These are phyloP conservation scores for Golubevia pallescens DNA, from an alignment of 1,284 basidiomycete genomes.

Conservation along the genomic window DNA sequence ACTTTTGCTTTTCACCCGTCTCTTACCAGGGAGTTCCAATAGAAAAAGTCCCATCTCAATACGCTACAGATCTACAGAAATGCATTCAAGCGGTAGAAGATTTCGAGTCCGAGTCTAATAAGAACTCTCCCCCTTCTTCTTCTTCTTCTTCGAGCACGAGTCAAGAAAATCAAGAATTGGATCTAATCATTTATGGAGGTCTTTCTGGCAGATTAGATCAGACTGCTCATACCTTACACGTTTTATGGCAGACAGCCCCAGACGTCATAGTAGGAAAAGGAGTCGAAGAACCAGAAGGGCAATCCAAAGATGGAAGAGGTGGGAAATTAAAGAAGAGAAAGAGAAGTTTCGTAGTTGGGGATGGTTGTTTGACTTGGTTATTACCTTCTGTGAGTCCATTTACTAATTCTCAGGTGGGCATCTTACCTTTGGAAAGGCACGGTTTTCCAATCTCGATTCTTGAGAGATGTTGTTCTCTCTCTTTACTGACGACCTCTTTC, in stretches of 20 bases:
- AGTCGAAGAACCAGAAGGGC: slow-evolving; percentile 23
- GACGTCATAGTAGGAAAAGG: slow-evolving; percentile 18
- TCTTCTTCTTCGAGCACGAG: too few relatives aligned
- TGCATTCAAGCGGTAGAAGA: slow-evolving; percentile 45
- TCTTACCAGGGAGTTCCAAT: slow-evolving; percentile 27
- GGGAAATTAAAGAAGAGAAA: slow-evolving; percentile 28
- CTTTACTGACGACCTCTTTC: too few relatives aligned
- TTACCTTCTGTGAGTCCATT: slow-evolving; percentile 25
- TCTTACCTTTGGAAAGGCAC: too few relatives aligned
- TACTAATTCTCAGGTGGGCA: not conserved
- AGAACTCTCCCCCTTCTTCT: too few relatives aligned
- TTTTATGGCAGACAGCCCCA: slow-evolving; percentile 49
- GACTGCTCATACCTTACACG: slow-evolving; percentile 59
- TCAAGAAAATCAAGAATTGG: slow-evolving; percentile 9
- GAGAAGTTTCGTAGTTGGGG: slow-evolving; percentile 37
- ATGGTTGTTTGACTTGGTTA: slow-evolving; percentile 48
- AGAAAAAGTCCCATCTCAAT: slow-evolving; percentile 36
- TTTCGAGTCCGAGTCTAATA: slow-evolving; percentile 17
- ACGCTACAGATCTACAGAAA: slow-evolving; percentile 61
- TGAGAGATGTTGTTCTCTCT: not conserved
- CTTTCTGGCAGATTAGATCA: slow-evolving; percentile 56
- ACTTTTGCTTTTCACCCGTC: not conserved
- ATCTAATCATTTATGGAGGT: slow-evolving; percentile 53
- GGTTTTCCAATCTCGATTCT: not conserved
- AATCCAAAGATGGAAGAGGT: slow-evolving; percentile 14